A percentile compares a stretch with the other conserved stretches of the same genome.
Conservation (phyloP, 1,284 basidiomycete genomes). For the Cryptococcus sp. region DNA sequence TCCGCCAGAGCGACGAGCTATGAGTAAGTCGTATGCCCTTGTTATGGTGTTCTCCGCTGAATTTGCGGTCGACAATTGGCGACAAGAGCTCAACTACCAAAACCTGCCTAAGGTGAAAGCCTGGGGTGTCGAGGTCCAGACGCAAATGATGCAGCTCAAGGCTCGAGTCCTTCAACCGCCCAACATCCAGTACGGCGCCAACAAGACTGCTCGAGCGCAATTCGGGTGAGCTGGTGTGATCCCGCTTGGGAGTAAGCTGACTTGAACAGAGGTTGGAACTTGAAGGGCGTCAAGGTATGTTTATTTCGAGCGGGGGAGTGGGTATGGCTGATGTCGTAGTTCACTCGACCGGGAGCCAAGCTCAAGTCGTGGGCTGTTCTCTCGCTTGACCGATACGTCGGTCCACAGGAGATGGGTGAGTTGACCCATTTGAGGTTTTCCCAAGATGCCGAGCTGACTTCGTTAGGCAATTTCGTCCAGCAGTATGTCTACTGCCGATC, state of each 20-base stretch:
- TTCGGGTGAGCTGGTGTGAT: conserved; percentile 21
- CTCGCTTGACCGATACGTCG: conserved; percentile 28
- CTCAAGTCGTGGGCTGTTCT: conserved; percentile 45
- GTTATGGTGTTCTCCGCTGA: background rate
- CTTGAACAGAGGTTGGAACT: conserved; percentile 18
- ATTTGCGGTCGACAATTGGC: conserved; percentile 36
- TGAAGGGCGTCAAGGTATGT: conserved; percentile 24
- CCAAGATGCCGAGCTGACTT: background rate
- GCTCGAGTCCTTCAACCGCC: conserved; percentile 45
- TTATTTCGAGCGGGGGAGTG: background rate
- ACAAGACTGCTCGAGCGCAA: conserved; percentile 26
- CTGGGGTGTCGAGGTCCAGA: conserved; percentile 47
- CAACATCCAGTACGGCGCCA: conserved; percentile 30
- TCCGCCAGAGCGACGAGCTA: conserved; percentile 34
- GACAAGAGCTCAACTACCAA: conserved; percentile 33
- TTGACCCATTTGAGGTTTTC: background rate
- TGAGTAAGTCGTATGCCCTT: conserved; percentile 23
- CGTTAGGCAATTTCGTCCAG: conserved; percentile 24
- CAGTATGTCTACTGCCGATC: conserved; percentile 12
- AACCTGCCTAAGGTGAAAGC: conserved; percentile 36
- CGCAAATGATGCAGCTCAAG: conserved; percentile 31
- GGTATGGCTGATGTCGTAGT: conserved; percentile 21
- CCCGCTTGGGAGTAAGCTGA: background rate
- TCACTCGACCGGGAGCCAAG: conserved; percentile 35
- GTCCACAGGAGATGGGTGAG: conserved; percentile 17